Conservation (phyloP, 352 stramenopile genomes). For the Phytophthora sp. region DNA sequence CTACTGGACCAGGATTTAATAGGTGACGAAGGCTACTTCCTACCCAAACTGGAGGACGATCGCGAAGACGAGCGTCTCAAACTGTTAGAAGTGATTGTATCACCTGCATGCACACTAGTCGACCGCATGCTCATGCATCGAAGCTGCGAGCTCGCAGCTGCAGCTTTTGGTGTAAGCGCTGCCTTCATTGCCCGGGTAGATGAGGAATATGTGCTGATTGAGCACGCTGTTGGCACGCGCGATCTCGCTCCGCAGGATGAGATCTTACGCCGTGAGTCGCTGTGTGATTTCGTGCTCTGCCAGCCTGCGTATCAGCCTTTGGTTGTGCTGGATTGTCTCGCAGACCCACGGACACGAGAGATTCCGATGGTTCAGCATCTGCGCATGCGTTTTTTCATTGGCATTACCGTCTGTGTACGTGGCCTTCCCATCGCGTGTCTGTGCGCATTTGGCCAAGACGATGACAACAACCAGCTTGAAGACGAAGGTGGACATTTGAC, state of each 20-base stretch:
- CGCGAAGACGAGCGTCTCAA: slow-evolving; percentile 53
- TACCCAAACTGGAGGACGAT: slow-evolving; percentile 45
- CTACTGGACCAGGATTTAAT: slow-evolving; percentile 55
- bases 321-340: slow-evolving; percentile 52
- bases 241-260: slow-evolving; percentile 34
- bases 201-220: slow-evolving; percentile 52
- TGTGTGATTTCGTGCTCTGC: slow-evolving; percentile 67
- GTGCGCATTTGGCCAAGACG: slow-evolving; percentile 57
- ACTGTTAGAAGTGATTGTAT: slow-evolving; percentile 58
- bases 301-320: slow-evolving; percentile 49
- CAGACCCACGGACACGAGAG: slow-evolving; percentile 50
- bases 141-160: slow-evolving; percentile 56
- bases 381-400: slow-evolving; percentile 58
- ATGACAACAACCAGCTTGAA: slow-evolving; percentile 30
- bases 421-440: slow-evolving; percentile 62
- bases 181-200: slow-evolving; percentile 70
- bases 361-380: slow-evolving; percentile 69
- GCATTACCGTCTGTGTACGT: slow-evolving; percentile 52
- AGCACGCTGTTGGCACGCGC: slow-evolving; percentile 47
- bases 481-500: slow-evolving; percentile 25
- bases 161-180: slow-evolving; percentile 49
- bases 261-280: slow-evolving; percentile 52
- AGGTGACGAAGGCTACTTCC: slow-evolving; percentile 48
- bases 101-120: slow-evolving; percentile 61
- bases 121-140: slow-evolving; percentile 63